These are phyloP conservation scores for Hibiscus trionum DNA, from an alignment of 345 rosid species.

Conservation along the genomic window DNA sequence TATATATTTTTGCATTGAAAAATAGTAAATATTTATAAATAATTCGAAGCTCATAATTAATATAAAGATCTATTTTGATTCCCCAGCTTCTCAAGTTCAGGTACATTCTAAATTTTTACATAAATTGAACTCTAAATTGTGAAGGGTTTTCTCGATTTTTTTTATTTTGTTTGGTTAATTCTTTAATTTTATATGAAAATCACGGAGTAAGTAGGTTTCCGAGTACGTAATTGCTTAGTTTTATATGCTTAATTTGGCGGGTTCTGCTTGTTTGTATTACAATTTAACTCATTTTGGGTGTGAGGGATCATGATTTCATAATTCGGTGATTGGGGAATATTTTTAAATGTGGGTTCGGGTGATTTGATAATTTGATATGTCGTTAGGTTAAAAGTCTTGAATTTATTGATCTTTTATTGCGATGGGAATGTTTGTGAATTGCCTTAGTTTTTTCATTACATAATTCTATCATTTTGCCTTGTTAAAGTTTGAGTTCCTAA, in stretches of 20 bases:
- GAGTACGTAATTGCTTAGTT: background rate
- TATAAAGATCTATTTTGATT: slow-evolving; percentile 4
- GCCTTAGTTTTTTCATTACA: slow-evolving; percentile 7
- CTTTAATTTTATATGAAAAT: background rate
- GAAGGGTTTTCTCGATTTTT: background rate
- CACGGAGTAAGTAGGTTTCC: background rate
- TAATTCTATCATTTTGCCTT: background rate
- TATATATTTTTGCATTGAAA: too few relatives aligned
- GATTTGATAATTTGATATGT: background rate
- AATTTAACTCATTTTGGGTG: background rate
- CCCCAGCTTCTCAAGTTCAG: slow-evolving; percentile 4
- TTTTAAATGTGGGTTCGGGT: background rate
- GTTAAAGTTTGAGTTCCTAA: too few relatives aligned
- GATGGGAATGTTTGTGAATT: background rate
- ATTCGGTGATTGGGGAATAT: background rate
- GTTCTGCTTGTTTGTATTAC: background rate
- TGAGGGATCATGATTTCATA: background rate
- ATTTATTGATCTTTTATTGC: background rate
- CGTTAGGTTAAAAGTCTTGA: background rate
- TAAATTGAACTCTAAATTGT: background rate
- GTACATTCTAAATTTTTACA: slow-evolving; percentile 3
- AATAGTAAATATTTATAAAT: too few relatives aligned
- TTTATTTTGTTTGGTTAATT: background rate
- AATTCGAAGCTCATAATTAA: background rate
- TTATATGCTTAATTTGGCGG: background rate